Evolutionary conservation across 1,139 yeast genomes (phyloP), one percentile per base, ranked within the genome.

Genomic region (Blastobotrys apis): DNA sequence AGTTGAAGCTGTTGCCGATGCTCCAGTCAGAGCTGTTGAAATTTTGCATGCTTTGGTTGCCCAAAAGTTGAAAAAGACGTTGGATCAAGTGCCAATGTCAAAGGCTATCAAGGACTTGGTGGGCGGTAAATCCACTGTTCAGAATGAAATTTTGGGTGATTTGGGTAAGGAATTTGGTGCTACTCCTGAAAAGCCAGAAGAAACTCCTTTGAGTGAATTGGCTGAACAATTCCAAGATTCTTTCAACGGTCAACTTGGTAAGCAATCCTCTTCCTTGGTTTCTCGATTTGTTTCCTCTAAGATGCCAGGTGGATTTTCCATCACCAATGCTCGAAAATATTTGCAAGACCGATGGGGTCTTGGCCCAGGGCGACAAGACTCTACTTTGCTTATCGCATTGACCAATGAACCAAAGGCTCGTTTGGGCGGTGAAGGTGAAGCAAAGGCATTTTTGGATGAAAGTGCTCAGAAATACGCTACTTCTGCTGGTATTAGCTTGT

Each of bases 231-330:
- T 92, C 78, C 97, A 92, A 69, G 96, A 86, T 56, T 72, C 90
- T 19, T 92, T 87, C 73, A 65, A 70, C 54, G 98, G 98, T 54
- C 77, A 79, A 55, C 77, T 92, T 56, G 98, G 98, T 65, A 92
- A 92, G 69, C 95, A 92, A 60, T 84, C 97, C 3, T 72, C 88
- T 39, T 84, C 96, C 27, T 76, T 92, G 58, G 75, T 92, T 55
- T 86, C 95, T 51, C 83, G 97, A 71, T 76, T 92, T 63, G 84
- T 90, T 74, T 82, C 97, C 15, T 84, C 97, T 31, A 92, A 92
- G 74, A 92, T 92, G 97, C 97, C 98, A 48, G 98, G 98, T 77
- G 98, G 98, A 25, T 92, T 90, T 71, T 84, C 95, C 47, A 83
- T 88, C 58, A 84, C 97, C 52, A 71, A 77, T 53, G 95, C 95